Conservation (phyloP, 2,329 filamentous ascomycete species). For the Pseudogymnoascus sp. region DNA sequence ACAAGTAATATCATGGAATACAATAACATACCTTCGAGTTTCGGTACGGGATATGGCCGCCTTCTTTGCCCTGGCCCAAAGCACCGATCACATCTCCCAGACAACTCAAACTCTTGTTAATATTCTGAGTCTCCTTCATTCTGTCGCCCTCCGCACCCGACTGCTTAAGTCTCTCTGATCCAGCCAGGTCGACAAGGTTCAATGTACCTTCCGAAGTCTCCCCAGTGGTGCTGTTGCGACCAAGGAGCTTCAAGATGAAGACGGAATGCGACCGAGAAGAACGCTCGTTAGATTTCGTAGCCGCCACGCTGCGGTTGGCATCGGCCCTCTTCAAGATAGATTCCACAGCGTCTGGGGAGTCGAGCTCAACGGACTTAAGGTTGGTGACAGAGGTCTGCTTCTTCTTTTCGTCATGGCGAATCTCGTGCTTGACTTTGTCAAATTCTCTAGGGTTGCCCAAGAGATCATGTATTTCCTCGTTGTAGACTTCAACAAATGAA, state of each 20-base stretch:
- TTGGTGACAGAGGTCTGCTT: conserved; percentile 78
- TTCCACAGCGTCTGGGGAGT: conserved; percentile 74
- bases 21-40: conserved; percentile 69
- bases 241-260: conserved; percentile 76
- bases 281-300: conserved; percentile 94
- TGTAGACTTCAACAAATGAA: conserved; percentile 95
- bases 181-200: conserved; percentile 91
- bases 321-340: conserved; percentile 71
- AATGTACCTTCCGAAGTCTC: conserved; percentile 87
- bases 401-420: conserved; percentile 74
- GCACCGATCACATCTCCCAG: conserved; percentile 91
- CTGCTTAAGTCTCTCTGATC: conserved; percentile 82
- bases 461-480: conserved; percentile 90
- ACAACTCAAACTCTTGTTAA: conserved; percentile 90
- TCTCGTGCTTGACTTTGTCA: conserved; percentile 77
- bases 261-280: conserved; percentile 93
- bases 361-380: conserved; percentile 65
- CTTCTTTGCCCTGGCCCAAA: conserved; percentile 72
- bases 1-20: not conserved
- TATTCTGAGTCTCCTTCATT: conserved; percentile 90
- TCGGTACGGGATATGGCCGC: conserved; percentile 79
- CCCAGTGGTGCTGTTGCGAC: conserved; percentile 62
- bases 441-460: conserved; percentile 64
- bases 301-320: conserved; percentile 82
- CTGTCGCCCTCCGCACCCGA: conserved; percentile 79